These are phyloP conservation scores for Pisolithus thermaeus DNA, from an alignment of 1,284 basidiomycete genomes.

Conservation along the genomic window DNA sequence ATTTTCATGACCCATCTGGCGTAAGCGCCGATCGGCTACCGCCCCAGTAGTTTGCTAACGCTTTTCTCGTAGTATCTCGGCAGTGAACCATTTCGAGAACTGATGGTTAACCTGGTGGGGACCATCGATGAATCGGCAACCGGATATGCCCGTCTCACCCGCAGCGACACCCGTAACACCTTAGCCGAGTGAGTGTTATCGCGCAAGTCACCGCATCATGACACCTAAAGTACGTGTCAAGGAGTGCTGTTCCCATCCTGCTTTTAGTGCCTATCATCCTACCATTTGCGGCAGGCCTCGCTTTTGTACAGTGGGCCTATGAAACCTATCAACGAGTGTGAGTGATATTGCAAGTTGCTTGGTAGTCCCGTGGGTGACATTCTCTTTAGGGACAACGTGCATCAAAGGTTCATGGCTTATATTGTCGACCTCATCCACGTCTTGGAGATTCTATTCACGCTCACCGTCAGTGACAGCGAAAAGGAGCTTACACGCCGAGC, in stretches of 20 bases:
- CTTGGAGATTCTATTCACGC: constrained; percentile 10
- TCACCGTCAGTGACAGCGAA: neutral
- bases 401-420: constrained; percentile 14
- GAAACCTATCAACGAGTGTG: constrained; percentile 31
- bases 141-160: neutral
- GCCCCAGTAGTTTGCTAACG: neutral
- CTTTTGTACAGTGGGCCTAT: too few species aligned
- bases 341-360: constrained; percentile 8
- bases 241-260: neutral
- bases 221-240: neutral
- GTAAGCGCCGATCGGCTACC: constrained; percentile 2
- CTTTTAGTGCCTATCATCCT: constrained; percentile 18
- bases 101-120: constrained; percentile 1
- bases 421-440: constrained; percentile 15
- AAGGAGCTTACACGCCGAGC: neutral
- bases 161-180: neutral
- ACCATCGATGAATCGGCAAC: neutral
- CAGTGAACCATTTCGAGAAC: neutral
- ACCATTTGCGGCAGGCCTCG: neutral
- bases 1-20: constrained; percentile 17
- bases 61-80: neutral
- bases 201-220: neutral
- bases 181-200: neutral
- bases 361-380: neutral
- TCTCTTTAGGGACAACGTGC: neutral